Evolutionary conservation across 2,329 filamentous ascomycete species (phyloP), one percentile per base, ranked within the genome.

Genomic region (Fusarium sp.): DNA sequence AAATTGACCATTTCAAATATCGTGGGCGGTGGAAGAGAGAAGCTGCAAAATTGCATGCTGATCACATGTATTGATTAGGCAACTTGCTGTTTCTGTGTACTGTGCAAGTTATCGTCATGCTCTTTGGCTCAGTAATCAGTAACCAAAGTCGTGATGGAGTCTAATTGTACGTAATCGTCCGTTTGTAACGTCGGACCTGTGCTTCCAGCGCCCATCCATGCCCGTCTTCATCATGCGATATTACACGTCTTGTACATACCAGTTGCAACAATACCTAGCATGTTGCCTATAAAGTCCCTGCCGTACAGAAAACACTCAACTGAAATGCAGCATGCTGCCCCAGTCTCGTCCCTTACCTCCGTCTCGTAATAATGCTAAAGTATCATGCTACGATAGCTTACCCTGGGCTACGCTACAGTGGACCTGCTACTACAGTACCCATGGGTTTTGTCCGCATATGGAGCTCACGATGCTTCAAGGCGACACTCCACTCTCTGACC

Each of bases 391-490:
- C 60, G 62, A 62, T 66, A 62, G 56, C 49, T 56, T 64, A 58
- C 53, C 66, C 54, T 62, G 60, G 59, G 67, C 58, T 59, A 60
- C 56, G 58, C 58, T 59, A 60, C 58, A 51, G 72, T 72, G 72
- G 72, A 51, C 49, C 49, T 51, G 23, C 49, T 51, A 51, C 49
- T 51, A 51, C 49, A 51, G 34, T 57, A 46, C 65, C 55, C 39
- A 62, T 65, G 57, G 57, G 66, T 72, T 61, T 57, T 56, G 53
- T 56, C 65, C 56, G 58, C 28, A 48, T 68, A 58, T 41, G 63
- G 70, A 62, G 58, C 70, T 70, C 67, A 73, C 71, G 72, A 74
- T 75, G 64, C 72, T 62, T 74, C 72, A 72, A 48, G 55, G 43
- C 25, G 49, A 58, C 52, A 67, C 64, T 52, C 62, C 62, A 60